Evolutionary conservation across 768 basidiomycete species (phyloP).

Genomic region (Rhizopogon sp.): DNA sequence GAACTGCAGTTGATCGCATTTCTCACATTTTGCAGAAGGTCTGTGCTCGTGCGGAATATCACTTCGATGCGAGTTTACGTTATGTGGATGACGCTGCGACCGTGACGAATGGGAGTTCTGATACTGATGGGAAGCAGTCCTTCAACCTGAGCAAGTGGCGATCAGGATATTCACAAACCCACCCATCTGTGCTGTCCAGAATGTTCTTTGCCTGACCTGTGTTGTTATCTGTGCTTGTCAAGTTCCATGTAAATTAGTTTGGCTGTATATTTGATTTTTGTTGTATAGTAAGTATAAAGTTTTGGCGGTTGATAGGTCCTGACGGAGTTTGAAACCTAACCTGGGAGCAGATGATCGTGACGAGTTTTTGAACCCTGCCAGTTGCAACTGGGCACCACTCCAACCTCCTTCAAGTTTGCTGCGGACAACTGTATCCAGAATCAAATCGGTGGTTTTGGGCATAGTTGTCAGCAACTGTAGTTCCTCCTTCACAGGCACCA

Average conservation of each 20-base stretch:
- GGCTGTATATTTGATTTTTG: background rate
- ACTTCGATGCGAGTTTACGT: constrained; percentile 36
- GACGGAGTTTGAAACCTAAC: too few relatives aligned
- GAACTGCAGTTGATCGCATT: background rate
- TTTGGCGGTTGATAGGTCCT: too few relatives aligned
- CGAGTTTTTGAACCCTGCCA: too few relatives aligned
- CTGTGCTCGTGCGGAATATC: constrained; percentile 49
- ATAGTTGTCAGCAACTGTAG: too few relatives aligned
- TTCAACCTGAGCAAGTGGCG: constrained; percentile 29
- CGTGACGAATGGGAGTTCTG: constrained; percentile 21
- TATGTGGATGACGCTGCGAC: constrained; percentile 29
- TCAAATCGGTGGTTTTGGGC: too few relatives aligned
- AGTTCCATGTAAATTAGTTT: background rate
- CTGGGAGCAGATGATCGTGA: too few relatives aligned
- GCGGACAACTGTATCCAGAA: too few relatives aligned
- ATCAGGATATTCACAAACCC: constrained; percentile 26
- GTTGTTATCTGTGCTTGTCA: background rate
- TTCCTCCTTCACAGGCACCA: too few relatives aligned
- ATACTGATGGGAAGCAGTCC: background rate
- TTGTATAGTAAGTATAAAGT: too few relatives aligned
- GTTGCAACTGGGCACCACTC: too few relatives aligned
- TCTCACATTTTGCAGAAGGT: constrained; percentile 34
- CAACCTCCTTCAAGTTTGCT: too few relatives aligned
- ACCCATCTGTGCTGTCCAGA: constrained; percentile 22
- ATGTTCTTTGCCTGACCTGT: constrained; percentile 22